Base-by-base conservation (phyloP, 305 asterid genomes). In the Ruellia speciosa region DNA sequence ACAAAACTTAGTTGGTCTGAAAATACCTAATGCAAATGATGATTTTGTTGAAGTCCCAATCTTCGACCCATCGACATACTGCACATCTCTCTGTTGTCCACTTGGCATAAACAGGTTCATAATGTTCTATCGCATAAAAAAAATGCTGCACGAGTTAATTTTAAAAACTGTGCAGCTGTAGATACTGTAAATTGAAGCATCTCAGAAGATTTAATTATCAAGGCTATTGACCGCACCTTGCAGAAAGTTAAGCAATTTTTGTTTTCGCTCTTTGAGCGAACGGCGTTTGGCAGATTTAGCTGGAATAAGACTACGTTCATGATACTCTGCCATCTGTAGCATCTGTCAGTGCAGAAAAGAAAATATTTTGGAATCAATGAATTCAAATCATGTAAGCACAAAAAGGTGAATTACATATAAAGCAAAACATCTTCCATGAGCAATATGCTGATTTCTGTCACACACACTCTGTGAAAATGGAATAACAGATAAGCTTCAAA, bases 71-170 rank as follows among this genome's bases (percentile, higher is more conserved):
- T 61, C 97, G 88, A 75, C 99, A 93, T 19, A 93, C 96, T 31
- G 99, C 99, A 77, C 99, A 93, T 66, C 97, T 79, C 74, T 93
- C 99, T 17, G 96, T 86, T 55, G 99, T 93, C 99, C 99, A 88
- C 84, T 84, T 93, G 57, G 92, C 87, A 76, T 58, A 51, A 62
- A 93, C 90, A 60, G 99, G 96, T 66, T 89, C 96, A 73, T 89
- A 86, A 59, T 78, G 86, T 74, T 89, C 99, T 93, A 66, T 62
- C 58, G 43, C 65, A 72, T n/a, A n/a, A n/a, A 52, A 18, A 61
- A 70, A 66, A 55, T 41, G 58, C 48, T 52, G 49, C 65, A 54
- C 48, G 57, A 56, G 41, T 28, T 60, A 49, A 13, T n/a, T 43
- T 43, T 12, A 4, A 43, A 6, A 43, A 43, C 6, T 43, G 48